These are phyloP conservation scores for Symbiotaphrina buchneri DNA, from an alignment of 495 filamentous ascomycete species.

Conservation along the genomic window DNA sequence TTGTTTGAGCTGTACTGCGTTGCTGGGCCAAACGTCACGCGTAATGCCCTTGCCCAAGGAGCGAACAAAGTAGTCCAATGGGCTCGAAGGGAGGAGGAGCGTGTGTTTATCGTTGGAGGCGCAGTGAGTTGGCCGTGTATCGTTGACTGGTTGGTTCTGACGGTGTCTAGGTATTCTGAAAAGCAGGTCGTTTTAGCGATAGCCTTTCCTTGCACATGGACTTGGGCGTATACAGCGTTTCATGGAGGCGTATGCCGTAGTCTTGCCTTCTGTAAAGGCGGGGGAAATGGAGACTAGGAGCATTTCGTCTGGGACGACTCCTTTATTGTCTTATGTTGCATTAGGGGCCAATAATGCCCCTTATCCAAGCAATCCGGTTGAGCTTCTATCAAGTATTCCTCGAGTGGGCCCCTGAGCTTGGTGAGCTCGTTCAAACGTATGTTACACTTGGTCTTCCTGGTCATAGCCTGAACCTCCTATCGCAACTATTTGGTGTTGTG, in stretches of 20 bases:
- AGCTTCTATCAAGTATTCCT: too few relatives aligned
- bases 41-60: slow-evolving; percentile 61
- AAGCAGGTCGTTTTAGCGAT: background rate
- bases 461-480: too few relatives aligned
- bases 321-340: too few relatives aligned
- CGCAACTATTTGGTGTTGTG: too few relatives aligned
- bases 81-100: slow-evolving; percentile 75
- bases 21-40: slow-evolving; percentile 26
- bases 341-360: too few relatives aligned
- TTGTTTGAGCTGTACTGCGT: slow-evolving; percentile 87
- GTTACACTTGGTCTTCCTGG: too few relatives aligned
- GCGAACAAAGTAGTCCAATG: slow-evolving; percentile 76
- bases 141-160: background rate
- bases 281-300: background rate
- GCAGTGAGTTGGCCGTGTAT: slow-evolving; percentile 28
- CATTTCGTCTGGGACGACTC: background rate
- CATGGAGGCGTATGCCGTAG: too few relatives aligned
- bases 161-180: background rate
- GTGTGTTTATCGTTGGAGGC: slow-evolving; percentile 86
- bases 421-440: too few relatives aligned
- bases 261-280: background rate
- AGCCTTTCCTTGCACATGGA: too few relatives aligned
- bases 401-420: too few relatives aligned
- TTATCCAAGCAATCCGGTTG: too few relatives aligned
- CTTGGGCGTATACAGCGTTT: too few relatives aligned